These are phyloP conservation scores for Carex myosuroides DNA, from an alignment of 176 grass and related monocot species.

Conservation along the genomic window DNA sequence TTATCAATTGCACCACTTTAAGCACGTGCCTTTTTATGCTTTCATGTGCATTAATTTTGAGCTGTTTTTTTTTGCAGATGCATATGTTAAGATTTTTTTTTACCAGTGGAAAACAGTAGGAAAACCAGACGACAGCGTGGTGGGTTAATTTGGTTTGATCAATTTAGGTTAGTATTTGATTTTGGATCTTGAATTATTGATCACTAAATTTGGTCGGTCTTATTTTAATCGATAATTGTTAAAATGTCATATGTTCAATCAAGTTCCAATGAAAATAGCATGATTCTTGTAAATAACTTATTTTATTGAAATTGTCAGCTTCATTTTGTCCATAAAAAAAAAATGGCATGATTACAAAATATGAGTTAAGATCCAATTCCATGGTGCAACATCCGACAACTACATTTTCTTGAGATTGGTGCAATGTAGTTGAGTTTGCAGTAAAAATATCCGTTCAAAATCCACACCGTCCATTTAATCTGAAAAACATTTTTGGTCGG, in stretches of 20 bases:
- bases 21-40: constrained; percentile 3
- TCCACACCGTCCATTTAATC: background rate
- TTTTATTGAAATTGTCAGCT: too few species aligned
- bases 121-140: background rate
- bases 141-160: background rate
- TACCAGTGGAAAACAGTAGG: background rate
- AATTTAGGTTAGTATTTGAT: background rate
- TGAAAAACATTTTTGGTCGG: background rate
- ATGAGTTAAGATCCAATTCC: too few species aligned
- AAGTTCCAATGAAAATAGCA: background rate
- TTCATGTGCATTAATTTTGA: background rate
- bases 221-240: background rate
- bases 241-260: background rate
- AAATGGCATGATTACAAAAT: background rate
- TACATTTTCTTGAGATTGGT: too few species aligned
- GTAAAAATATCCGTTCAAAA: too few species aligned
- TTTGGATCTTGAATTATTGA: background rate
- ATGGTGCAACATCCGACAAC: too few species aligned
- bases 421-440: too few species aligned
- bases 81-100: background rate
- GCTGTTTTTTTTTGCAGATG: constrained; percentile 1
- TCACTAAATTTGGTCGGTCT: background rate
- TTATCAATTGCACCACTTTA: constrained; percentile 13
- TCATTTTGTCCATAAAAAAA: too few species aligned
- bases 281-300: background rate